A percentile compares a stretch with the other conserved stretches of the same genome.
Conservation (phyloP, 192 early-diverging fungal genomes). For the Coemansia sp. region DNA sequence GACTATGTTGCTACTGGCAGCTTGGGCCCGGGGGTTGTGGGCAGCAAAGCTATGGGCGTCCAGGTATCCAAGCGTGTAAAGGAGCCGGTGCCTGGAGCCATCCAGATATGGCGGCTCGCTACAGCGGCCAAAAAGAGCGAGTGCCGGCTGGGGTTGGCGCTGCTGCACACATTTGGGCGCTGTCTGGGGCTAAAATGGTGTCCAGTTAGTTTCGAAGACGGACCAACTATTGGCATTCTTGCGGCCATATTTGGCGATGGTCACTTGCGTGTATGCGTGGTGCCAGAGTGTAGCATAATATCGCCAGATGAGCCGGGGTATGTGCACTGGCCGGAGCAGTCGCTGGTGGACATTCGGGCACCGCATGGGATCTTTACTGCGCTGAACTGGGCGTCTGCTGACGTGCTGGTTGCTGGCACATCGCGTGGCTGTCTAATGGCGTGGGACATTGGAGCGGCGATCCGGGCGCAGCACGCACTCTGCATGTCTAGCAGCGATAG, state of each 20-base stretch:
- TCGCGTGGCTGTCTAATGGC: constrained; percentile 24
- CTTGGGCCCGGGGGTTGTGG: constrained; percentile 6
- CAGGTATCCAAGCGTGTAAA: constrained; percentile 11
- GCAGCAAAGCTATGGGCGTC: not conserved
- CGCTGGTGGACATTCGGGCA: constrained; percentile 26
- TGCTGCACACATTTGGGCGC: constrained; percentile 35
- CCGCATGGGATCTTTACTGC: constrained; percentile 30
- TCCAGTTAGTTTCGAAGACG: constrained; percentile 22
- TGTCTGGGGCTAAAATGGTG: constrained; percentile 42
- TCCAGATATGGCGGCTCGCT: constrained; percentile 39
- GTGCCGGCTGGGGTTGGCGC: constrained; percentile 21
- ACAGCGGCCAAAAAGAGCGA: not conserved
- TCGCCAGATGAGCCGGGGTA: constrained; percentile 11
- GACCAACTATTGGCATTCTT: constrained; percentile 19
- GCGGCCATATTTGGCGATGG: constrained; percentile 49
- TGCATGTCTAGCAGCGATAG: not conserved
- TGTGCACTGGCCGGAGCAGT: constrained; percentile 32
- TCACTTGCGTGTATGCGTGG: constrained; percentile 27
- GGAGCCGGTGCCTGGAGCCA: constrained; percentile 18
- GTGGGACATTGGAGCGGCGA: constrained; percentile 19
- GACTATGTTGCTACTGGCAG: constrained; percentile 39
- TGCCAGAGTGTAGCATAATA: constrained; percentile 17
- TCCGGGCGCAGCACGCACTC: constrained; percentile 1
- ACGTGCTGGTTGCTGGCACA: constrained; percentile 31
- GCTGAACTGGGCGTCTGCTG: constrained; percentile 34